These are phyloP conservation scores for Stemphylium vesicarium DNA, from an alignment of 2,329 filamentous ascomycete species.

Conservation along the genomic window DNA sequence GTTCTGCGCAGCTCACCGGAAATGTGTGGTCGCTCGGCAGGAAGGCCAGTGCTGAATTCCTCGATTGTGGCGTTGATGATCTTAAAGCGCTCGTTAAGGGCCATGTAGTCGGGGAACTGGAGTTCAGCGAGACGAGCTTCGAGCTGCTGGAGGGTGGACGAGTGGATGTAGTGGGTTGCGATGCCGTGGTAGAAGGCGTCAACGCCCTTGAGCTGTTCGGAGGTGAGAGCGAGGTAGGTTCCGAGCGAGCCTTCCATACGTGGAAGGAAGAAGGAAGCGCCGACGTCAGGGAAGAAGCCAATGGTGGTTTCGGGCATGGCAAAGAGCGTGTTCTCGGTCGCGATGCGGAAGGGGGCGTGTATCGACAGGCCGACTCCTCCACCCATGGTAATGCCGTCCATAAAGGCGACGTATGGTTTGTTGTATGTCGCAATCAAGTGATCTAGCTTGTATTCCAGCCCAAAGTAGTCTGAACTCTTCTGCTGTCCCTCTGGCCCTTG, in stretches of 20 bases:
- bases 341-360: conserved; percentile 94
- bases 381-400: conserved; percentile 99
- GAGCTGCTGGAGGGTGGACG: conserved; percentile 79
- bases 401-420: conserved; percentile 93
- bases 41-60: conserved; percentile 87
- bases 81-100: conserved; percentile 66
- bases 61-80: conserved; percentile 88
- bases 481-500: conserved; percentile 72
- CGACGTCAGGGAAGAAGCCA: conserved; percentile 98
- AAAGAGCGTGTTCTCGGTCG: conserved; percentile 93
- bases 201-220: conserved; percentile 78
- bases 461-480: conserved; percentile 84
- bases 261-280: conserved; percentile 93
- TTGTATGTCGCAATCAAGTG: conserved; percentile 92
- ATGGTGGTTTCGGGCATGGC: conserved; percentile 99
- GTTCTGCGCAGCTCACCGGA: conserved; percentile 74
- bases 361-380: conserved; percentile 93
- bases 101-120: conserved; percentile 79
- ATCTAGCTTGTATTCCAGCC: conserved; percentile 92
- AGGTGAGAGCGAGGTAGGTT: conserved; percentile 92
- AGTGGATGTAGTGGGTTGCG: conserved; percentile 96
- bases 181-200: conserved; percentile 90
- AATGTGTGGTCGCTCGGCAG: conserved; percentile 61
- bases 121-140: conserved; percentile 88
- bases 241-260: conserved; percentile 85